Evolutionary conservation across 805 yeast species (phyloP).

Genomic region (Starmerella vitae): DNA sequence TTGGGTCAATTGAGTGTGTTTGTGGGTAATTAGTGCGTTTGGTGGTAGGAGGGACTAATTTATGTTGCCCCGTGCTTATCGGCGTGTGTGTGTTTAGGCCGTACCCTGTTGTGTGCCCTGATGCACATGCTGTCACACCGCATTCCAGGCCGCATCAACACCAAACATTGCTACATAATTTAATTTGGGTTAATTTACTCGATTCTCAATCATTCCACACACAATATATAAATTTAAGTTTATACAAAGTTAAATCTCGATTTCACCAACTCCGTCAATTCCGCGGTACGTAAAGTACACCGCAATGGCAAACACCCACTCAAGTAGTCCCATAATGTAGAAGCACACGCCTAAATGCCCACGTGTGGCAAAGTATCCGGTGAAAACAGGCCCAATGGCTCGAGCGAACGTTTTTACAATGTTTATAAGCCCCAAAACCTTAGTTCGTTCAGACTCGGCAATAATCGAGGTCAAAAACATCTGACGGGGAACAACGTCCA

Average conservation of each 20-base stretch:
- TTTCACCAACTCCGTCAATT: conserved; percentile 6
- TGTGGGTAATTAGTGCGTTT: not conserved
- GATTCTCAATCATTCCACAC: too few relatives aligned
- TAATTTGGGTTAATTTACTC: too few relatives aligned
- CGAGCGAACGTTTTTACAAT: conserved; percentile 77
- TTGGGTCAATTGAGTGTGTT: not conserved
- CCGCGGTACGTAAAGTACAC: conserved; percentile 10
- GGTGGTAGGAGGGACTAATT: too few relatives aligned
- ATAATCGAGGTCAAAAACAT: conserved; percentile 59
- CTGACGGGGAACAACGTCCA: conserved; percentile 91
- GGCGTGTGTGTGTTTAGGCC: too few relatives aligned
- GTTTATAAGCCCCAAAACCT: conserved; percentile 73
- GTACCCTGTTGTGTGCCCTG: too few relatives aligned
- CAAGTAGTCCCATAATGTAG: conserved; percentile 26
- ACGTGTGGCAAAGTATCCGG: conserved; percentile 55
- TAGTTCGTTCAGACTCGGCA: conserved; percentile 48
- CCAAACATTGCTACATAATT: too few relatives aligned
- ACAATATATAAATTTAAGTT: too few relatives aligned
- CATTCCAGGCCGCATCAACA: too few relatives aligned
- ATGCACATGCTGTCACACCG: too few relatives aligned
- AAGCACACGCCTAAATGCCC: conserved; percentile 25
- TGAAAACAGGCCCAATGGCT: conserved; percentile 64
- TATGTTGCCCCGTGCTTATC: too few relatives aligned
- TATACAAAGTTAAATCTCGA: conserved; percentile 8
- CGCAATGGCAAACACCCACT: conserved; percentile 21